Base-by-base conservation (phyloP, 768 basidiomycete genomes). In the Cystobasidium ongulense region DNA sequence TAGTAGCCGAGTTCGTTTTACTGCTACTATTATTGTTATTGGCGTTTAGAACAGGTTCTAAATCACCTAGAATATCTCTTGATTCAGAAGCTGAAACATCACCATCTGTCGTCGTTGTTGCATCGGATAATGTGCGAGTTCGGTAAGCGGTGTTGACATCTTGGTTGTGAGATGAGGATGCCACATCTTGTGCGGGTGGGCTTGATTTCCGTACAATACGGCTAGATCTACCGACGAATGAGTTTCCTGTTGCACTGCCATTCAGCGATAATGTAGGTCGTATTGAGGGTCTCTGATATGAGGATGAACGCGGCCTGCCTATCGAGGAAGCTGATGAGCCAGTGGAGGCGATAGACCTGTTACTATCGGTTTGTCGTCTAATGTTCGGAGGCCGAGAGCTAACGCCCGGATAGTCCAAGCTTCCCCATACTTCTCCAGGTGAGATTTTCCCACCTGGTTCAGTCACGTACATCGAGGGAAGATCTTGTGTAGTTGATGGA, bases 61-160 rank as follows among this genome's bases (percentile, higher is more conserved):
- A 35, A 27, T 59, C 57, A 59, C 29, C 33, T 3, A 59, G 21
- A 21, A 15, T 29, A 23, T 59, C 57, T 35, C 11, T 5, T 27
- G 29, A 27, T 29, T 59, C 57, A 59, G 57, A 59, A 23, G 57
- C 57, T 59, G 57, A 59, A 15, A 59, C 57, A 27, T 59, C 57
- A 11, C 57, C 57, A 23, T 59, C 57, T 10, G 57, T 59, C 4
- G 46, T 50, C 15, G 15, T 50, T 4, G 57, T 59, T 31, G 29
- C 57, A 21, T 35, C 23, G 3, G 57, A 59, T 31, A 21, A 59
- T 59, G 25, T 59, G 11, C 57, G 11, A 29, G 57, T 35, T 2
- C 33, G 57, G 15, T 13, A 8, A 35, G 57, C 25, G 5, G 25
- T 5, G 15, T 13, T 59, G n/a, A n/a, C n/a, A 35, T 59, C 57